Conservation (phyloP, 1,139 yeast genomes). For the Scheffersomyces cryptocercus region DNA sequence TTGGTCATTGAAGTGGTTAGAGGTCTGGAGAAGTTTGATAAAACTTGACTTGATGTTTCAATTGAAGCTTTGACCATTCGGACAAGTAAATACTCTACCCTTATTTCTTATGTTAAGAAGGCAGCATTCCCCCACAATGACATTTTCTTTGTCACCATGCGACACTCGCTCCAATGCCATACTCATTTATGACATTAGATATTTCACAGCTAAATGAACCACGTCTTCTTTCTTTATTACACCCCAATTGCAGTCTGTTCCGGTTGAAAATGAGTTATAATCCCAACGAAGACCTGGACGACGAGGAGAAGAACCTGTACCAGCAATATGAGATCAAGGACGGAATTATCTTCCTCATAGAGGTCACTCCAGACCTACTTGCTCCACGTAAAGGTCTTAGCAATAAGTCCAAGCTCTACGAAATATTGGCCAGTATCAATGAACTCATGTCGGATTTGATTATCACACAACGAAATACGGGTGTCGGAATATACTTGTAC, state of each 20-base stretch:
- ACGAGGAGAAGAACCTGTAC: conserved; percentile 7
- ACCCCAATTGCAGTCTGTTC: not conserved
- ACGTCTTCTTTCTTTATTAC: too few species aligned
- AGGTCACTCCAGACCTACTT: conserved; percentile 54
- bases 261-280: not conserved
- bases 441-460: conserved; percentile 59
- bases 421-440: conserved; percentile 54
- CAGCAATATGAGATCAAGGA: conserved; percentile 57
- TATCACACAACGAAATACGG: conserved; percentile 61
- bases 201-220: too few species aligned
- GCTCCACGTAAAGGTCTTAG: conserved; percentile 33
- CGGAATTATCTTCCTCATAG: conserved; percentile 64
- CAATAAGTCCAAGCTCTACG: conserved; percentile 45
- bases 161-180: too few species aligned
- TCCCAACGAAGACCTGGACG: conserved; percentile 1
- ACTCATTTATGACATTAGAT: too few species aligned
- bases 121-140: too few species aligned
- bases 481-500: conserved; percentile 65
- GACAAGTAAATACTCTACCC: too few species aligned
- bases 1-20: too few species aligned
- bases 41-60: too few species aligned
- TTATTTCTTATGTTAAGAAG: too few species aligned
- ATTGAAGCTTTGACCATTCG: too few species aligned
- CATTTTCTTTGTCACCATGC: too few species aligned
- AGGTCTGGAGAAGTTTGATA: too few species aligned